Percentiles rank a stretch among this genome's conserved stretches.
phyloP scores from a whole-genome alignment of 2,329 filamentous ascomycete species.

The Drechslerella coelobrocha region DNA sequence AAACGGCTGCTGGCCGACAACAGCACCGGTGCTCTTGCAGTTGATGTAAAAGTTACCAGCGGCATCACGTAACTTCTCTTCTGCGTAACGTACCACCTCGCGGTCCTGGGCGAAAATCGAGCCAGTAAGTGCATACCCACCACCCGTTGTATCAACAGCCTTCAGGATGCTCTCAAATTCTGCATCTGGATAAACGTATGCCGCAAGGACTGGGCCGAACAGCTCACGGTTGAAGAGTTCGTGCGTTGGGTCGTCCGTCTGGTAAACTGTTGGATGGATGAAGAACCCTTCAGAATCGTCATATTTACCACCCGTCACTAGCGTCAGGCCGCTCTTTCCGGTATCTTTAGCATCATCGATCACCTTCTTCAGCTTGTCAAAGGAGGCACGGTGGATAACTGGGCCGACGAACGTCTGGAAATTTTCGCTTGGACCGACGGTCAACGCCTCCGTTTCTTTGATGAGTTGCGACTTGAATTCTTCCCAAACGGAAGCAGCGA shows the following conservation, averaged over 20 bases:
- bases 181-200: conserved; percentile 79
- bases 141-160: conserved; percentile 60
- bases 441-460: conserved; percentile 72
- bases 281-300: conserved; percentile 81
- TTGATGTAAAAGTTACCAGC: conserved; percentile 89
- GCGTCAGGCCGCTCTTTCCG: conserved; percentile 68
- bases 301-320: conserved; percentile 77
- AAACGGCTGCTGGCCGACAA: conserved; percentile 76
- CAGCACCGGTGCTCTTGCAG: conserved; percentile 77
- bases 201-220: conserved; percentile 77
- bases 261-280: conserved; percentile 82
- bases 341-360: conserved; percentile 78
- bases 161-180: conserved; percentile 58
- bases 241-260: conserved; percentile 75
- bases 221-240: conserved; percentile 78
- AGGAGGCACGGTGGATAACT: conserved; percentile 81
- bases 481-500: conserved; percentile 74
- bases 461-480: conserved; percentile 72
- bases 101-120: conserved; percentile 76
- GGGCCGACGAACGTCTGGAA: conserved; percentile 84
- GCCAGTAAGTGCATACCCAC: conserved; percentile 78
- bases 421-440: conserved; percentile 72
- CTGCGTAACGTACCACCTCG: conserved; percentile 70
- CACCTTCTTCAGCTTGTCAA: conserved; percentile 77
- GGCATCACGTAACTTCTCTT: conserved; percentile 73